Conservation (phyloP, 495 filamentous ascomycete genomes). For the Elaphomyces granulatus region DNA sequence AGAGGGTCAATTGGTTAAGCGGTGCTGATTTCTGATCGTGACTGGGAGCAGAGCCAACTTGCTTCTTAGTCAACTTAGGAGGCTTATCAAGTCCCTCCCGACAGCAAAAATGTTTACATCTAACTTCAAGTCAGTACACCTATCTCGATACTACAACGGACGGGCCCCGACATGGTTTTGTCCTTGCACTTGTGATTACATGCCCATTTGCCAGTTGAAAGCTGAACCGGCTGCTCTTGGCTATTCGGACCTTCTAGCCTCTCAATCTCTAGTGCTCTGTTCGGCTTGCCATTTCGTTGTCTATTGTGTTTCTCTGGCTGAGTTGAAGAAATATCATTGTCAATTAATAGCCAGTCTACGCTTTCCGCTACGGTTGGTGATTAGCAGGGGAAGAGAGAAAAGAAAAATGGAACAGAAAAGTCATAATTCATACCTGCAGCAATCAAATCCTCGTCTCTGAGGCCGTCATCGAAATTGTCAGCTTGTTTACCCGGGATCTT, state of each 20-base stretch:
- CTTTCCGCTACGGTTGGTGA: conserved; percentile 3
- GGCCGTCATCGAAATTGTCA: conserved; percentile 40
- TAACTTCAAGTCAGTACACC: too few species aligned
- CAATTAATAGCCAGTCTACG: conserved; percentile 9
- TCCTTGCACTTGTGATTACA: conserved; percentile 79
- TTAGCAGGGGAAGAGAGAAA: not conserved
- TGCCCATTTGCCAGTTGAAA: conserved; percentile 72
- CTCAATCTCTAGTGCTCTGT: conserved; percentile 3
- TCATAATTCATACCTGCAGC: conserved; percentile 16
- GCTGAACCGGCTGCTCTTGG: conserved; percentile 33
- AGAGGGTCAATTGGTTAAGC: conserved; percentile 18
- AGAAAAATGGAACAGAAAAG: not conserved
- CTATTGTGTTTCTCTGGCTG: not conserved
- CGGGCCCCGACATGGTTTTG: conserved; percentile 38
- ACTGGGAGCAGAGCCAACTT: not conserved
- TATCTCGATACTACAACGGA: not conserved
- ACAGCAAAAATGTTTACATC: conserved; percentile 77
- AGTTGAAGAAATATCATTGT: conserved; percentile 2
- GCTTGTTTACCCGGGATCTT: conserved; percentile 6
- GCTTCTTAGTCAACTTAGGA: conserved; percentile 41
- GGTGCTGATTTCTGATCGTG: conserved; percentile 10
- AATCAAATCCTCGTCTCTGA: conserved; percentile 42
- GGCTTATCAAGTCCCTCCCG: conserved; percentile 73
- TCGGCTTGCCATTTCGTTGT: conserved; percentile 6
- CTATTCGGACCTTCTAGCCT: conserved; percentile 9